Evolutionary conservation across 1,284 basidiomycete genomes (phyloP).

Genomic region (Athelia psychrophila): DNA sequence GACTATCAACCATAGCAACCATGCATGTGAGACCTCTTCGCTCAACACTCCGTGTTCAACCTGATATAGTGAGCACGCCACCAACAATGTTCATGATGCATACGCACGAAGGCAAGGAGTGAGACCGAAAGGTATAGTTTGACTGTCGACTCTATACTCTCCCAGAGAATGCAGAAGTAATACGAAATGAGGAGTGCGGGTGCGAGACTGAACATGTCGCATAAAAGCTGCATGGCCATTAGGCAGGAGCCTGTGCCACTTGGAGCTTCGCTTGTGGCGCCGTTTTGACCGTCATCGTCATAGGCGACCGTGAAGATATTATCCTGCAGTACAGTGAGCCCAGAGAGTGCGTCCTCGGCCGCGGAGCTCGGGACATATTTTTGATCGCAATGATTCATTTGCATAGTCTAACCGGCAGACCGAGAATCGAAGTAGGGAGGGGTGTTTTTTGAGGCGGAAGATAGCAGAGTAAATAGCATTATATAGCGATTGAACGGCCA

Average conservation of each 20-base stretch:
- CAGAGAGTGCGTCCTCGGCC: background rate
- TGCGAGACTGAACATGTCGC: background rate
- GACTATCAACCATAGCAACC: constrained; percentile 5
- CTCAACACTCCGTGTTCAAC: constrained; percentile 6
- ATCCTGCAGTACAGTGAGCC: background rate
- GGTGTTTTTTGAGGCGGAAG: too few relatives aligned
- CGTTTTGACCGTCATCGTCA: background rate
- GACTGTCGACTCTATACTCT: background rate
- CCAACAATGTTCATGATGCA: background rate
- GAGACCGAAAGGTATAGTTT: background rate
- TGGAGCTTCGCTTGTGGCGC: background rate
- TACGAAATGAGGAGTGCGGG: background rate
- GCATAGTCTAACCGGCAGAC: too few relatives aligned
- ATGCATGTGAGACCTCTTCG: background rate
- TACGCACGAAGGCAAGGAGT: background rate
- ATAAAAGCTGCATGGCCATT: background rate
- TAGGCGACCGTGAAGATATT: background rate
- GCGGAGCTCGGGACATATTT: background rate
- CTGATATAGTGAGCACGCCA: constrained; percentile 6
- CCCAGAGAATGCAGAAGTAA: background rate
- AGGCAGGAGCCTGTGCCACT: background rate
- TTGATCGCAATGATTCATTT: too few relatives aligned
- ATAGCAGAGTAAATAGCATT: too few relatives aligned
- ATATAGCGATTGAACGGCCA: too few relatives aligned
- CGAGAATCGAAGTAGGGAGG: too few relatives aligned